phyloP scores from a whole-genome alignment of 139 green algal species.

The Microglena sp. region DNA sequence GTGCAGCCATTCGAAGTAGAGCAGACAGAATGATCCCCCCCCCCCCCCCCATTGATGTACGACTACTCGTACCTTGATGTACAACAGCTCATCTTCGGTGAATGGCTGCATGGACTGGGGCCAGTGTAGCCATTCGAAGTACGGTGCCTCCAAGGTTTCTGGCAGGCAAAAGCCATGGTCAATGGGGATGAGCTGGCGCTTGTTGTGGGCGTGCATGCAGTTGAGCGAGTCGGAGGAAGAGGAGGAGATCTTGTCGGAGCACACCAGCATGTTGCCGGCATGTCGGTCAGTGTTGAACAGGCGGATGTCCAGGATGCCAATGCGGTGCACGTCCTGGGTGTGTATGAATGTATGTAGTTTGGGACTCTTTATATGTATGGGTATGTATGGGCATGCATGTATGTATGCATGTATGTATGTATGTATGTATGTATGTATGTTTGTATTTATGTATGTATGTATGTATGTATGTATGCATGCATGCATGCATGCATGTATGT shows the following conservation, averaged over 20 bases:
- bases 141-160: constrained; percentile 85
- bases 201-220: no score
- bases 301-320: constrained; percentile 79
- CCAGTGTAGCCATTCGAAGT: constrained; percentile 98
- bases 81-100: constrained; percentile 65
- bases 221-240: not conserved
- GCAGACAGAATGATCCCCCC: no score
- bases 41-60: no score
- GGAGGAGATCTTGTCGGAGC: not conserved
- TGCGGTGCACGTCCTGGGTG: constrained; percentile 82
- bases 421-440: no score
- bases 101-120: constrained; percentile 58
- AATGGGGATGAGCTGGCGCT: constrained; percentile 76
- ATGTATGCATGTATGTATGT: no score
- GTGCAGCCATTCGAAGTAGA: constrained; percentile 98
- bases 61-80: no score
- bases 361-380: no score
- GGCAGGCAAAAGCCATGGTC: constrained; percentile 97
- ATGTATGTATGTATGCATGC: no score
- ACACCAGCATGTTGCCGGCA: constrained; percentile 68
- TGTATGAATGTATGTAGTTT: no score
- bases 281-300: constrained; percentile 96
- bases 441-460: no score
- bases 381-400: no score
- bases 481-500: no score